Evolutionary conservation across 768 basidiomycete species (phyloP).

Genomic region (Pleurotus sapidus): DNA sequence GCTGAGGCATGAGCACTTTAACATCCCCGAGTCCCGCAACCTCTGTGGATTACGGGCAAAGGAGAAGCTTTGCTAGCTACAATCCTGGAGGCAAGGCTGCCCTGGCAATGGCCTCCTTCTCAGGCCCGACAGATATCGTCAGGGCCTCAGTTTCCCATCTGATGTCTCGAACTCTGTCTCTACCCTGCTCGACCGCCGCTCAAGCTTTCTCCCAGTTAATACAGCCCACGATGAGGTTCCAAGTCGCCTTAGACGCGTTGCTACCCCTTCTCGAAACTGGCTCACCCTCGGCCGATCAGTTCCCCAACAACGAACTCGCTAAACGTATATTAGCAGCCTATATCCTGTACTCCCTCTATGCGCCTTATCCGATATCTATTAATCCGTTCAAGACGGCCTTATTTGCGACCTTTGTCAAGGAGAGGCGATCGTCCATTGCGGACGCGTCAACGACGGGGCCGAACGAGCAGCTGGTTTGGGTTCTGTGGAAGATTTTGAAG

Average conservation of each 20-base stretch:
- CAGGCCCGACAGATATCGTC: constrained; percentile 36
- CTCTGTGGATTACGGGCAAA: neutral
- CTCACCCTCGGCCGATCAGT: constrained; percentile 44
- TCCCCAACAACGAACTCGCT: constrained; percentile 43
- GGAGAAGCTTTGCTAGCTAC: neutral
- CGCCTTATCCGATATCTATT: constrained; percentile 73
- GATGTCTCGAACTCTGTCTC: constrained; percentile 58
- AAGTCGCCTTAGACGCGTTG: constrained; percentile 80
- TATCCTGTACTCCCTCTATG: constrained; percentile 77
- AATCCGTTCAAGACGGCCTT: constrained; percentile 82
- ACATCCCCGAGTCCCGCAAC: neutral
- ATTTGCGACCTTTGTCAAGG: constrained; percentile 62
- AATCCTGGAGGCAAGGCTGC: neutral
- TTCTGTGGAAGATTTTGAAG: constrained; percentile 82
- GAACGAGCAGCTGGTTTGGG: constrained; percentile 82
- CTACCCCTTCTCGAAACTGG: constrained; percentile 64
- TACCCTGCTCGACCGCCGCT: constrained; percentile 77
- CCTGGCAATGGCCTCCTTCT: neutral
- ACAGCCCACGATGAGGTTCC: constrained; percentile 73
- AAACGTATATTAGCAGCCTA: constrained; percentile 77
- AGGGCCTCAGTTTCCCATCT: constrained; percentile 67
- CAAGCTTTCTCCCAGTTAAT: constrained; percentile 75
- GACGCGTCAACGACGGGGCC: constrained; percentile 48
- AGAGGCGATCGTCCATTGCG: constrained; percentile 58
- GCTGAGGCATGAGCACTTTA: constrained; percentile 6